Evolutionary conservation across 164 flowering plant genomes (phyloP), one percentile per base, ranked within the genome.

Genomic region (Magnolia changhungtana): DNA sequence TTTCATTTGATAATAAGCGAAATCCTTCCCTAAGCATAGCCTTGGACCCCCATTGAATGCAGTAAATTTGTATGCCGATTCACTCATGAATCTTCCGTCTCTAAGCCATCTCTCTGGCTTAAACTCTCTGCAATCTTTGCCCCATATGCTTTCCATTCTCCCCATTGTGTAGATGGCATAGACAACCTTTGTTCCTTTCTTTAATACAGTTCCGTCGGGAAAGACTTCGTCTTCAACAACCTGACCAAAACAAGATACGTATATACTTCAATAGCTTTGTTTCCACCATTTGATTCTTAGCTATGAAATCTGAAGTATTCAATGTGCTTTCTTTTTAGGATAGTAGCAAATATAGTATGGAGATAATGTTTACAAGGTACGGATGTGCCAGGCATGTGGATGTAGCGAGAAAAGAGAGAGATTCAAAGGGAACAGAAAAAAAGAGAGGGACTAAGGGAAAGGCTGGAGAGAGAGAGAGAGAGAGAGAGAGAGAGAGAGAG

Each of bases 31-130:
- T 23, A 96, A 72, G 82, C 99, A 96, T n/a, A 94, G 90, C 20
- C 99, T 80, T 1, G 99, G 99, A 0, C 99, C 99, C 2, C 95
- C 99, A 67, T 96, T 96, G 84, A 96, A 96, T 1, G 98, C 97
- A 0, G 98, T 84, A 85, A 93, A 96, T 64, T 89, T 92, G 89
- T 93, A 96, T 4, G 98, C 96, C 0, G 97, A 90, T 74, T 94
- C 99, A 45, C 96, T 91, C 90, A 82, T 89, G 82, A 77, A 94
- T 20, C 93, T 86, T 3, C 99, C 90, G 14, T 92, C 95, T 76
- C 89, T 79, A 5, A 96, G 85, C 99, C 99, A 96, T 74, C 99
- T 86, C 81, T 96, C 98, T 1, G 99, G 99, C 78, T 81, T 91
- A 81, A 80, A 94, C 37, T 94, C 93, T 23, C 82, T 77, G 88